Base-by-base conservation (phyloP, 257 asterid species). In the Ilex aquifolium region DNA sequence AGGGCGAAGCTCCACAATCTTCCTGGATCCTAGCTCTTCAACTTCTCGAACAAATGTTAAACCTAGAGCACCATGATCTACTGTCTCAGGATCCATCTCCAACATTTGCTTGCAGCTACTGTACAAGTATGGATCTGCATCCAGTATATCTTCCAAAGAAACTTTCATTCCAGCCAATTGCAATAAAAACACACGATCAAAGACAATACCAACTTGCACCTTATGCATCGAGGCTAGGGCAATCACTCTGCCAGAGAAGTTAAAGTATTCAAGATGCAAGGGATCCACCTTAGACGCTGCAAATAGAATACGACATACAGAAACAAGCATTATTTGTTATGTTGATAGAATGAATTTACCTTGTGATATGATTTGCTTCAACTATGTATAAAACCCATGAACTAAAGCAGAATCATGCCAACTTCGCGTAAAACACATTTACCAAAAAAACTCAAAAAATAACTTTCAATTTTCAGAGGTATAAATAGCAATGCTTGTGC, bases 221-320 rank as follows among this genome's bases (percentile, higher is more conserved):
- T 84, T 93, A 63, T 90, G 95, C 88, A 93, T 86, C 82, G 90
- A 78, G 65, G 96, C 90, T 65, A 93, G 77, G 54, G 99, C 97
- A 72, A 90, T 83, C 75, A 90, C 81, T 77, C 95, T 82, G 71
- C 99, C 99, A 17, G 87, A 69, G 80, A 93, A 90, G 72, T 65
- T 79, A 75, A 85, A 93, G 73, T 93, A 93, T 63, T 88, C 84
- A 21, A 84, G 95, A 83, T 88, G 95, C 86, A 87, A 40, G 7
- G 95, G 95, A 74, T 93, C 88, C 86, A 93, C 97, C 76, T 79
- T 85, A 16, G 96, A 93, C 16, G 92, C 99, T 93, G 95, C 87
- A 81, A 67, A 69, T 50, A 69, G 15, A 71, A 65, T 46, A 66
- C 51, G 52, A 57, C 30, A 3, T 3, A 46, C 4, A 46, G n/a